A percentile compares a stretch with the other conserved stretches of the same genome.
phyloP scores from a whole-genome alignment of 305 asterid genomes.

The Petunia hybrid region DNA sequence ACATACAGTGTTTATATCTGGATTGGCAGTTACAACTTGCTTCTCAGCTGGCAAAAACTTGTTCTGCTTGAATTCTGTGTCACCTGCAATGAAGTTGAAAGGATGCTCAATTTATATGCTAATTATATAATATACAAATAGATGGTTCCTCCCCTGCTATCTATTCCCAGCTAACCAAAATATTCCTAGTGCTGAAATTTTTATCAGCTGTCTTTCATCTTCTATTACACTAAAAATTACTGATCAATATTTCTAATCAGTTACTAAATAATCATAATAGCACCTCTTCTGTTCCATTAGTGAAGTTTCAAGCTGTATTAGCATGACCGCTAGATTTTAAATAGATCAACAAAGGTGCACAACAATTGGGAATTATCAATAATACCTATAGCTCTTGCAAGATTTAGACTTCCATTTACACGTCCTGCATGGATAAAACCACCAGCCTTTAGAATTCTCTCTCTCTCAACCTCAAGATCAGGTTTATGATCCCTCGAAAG shows the following conservation, averaged over 20 bases:
- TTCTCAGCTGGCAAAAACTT: conserved; percentile 87
- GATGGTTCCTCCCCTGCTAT: background rate
- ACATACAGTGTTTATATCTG: conserved; percentile 82
- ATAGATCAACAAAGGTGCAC: conserved; percentile 23
- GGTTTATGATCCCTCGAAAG: conserved; percentile 98
- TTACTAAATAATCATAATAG: background rate
- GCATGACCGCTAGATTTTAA: background rate
- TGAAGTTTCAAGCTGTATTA: conserved; percentile 9
- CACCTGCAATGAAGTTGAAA: conserved; percentile 64
- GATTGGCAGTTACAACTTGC: conserved; percentile 91
- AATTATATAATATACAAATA: background rate
- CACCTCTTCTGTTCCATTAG: background rate
- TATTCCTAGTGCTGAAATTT: background rate
- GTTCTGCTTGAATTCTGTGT: conserved; percentile 98
- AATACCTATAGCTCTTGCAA: conserved; percentile 93
- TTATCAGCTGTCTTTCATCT: background rate
- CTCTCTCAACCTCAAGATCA: conserved; percentile 88
- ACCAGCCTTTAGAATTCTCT: conserved; percentile 88
- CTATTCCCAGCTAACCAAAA: background rate
- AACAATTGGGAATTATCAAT: background rate
- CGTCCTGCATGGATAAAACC: conserved; percentile 96
- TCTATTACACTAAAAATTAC: background rate
- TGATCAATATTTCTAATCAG: background rate
- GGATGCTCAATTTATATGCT: background rate
- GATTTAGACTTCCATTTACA: conserved; percentile 92